Evolutionary conservation across 1,284 basidiomycete genomes (phyloP).

Genomic region (Boletus sp.): DNA sequence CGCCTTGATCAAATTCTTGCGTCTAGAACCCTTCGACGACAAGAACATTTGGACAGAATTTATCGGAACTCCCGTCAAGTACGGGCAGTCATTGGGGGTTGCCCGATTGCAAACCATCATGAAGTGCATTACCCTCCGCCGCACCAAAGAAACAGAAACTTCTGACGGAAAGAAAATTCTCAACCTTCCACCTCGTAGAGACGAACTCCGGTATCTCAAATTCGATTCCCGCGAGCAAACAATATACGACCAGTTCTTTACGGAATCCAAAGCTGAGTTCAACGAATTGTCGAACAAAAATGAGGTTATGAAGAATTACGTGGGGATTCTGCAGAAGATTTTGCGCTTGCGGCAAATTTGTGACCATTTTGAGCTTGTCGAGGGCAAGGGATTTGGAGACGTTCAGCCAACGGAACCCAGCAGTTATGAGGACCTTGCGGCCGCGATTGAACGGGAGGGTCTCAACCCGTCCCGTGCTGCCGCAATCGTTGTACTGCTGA

Average conservation of each 20-base stretch:
- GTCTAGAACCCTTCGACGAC: slow-evolving; percentile 89
- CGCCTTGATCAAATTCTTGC: slow-evolving; percentile 93
- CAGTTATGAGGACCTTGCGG: slow-evolving; percentile 70
- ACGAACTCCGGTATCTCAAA: slow-evolving; percentile 81
- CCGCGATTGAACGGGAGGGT: slow-evolving; percentile 78
- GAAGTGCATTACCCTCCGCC: slow-evolving; percentile 92
- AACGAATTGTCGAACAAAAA: slow-evolving; percentile 81
- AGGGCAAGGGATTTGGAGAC: slow-evolving; percentile 63
- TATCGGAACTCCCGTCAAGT: slow-evolving; percentile 89
- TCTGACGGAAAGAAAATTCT: slow-evolving; percentile 84
- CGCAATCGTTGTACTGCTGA: slow-evolving; percentile 76
- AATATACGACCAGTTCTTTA: slow-evolving; percentile 87
- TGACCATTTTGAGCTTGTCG: slow-evolving; percentile 90
- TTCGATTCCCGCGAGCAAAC: slow-evolving; percentile 80
- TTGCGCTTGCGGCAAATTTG: slow-evolving; percentile 95
- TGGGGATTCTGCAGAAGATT: slow-evolving; percentile 94
- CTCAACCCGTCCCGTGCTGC: slow-evolving; percentile 72
- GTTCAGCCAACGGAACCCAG: slow-evolving; percentile 37
- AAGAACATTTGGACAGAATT: slow-evolving; percentile 91
- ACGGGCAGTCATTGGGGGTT: slow-evolving; percentile 86
- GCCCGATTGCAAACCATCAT: slow-evolving; percentile 95
- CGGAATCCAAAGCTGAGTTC: slow-evolving; percentile 88
- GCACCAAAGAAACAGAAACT: slow-evolving; percentile 88
- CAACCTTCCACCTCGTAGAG: slow-evolving; percentile 80
- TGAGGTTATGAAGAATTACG: slow-evolving; percentile 96